Conservation (phyloP, 1,139 yeast species). For the Magnusiomyces ingens region DNA sequence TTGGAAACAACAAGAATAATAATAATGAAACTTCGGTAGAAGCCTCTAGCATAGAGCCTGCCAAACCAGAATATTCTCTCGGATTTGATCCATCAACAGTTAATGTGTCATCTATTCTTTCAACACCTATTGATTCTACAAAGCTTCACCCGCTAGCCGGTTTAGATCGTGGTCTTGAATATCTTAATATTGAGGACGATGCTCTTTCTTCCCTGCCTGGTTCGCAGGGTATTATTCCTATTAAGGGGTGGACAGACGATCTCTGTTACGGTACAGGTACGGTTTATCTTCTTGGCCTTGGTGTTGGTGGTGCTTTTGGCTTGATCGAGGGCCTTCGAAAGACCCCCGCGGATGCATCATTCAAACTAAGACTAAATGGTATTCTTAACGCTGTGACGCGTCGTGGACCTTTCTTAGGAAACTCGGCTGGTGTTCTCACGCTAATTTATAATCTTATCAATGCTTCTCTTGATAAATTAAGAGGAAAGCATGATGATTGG, state of each 20-base stretch:
- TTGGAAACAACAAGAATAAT: background rate
- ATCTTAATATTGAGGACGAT: slow-evolving; percentile 83
- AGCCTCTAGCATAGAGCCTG: background rate
- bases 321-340: slow-evolving; percentile 74
- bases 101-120: slow-evolving; percentile 59
- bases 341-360: slow-evolving; percentile 66
- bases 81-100: slow-evolving; percentile 62
- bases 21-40: background rate
- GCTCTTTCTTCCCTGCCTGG: slow-evolving; percentile 70
- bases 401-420: slow-evolving; percentile 93
- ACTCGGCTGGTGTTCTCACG: slow-evolving; percentile 91
- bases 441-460: slow-evolving; percentile 80
- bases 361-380: slow-evolving; percentile 78
- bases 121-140: slow-evolving; percentile 63
- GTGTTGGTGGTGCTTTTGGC: slow-evolving; percentile 85
- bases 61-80: slow-evolving; percentile 15
- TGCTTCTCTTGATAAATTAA: slow-evolving; percentile 62
- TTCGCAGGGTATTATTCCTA: slow-evolving; percentile 82
- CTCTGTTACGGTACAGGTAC: slow-evolving; percentile 97
- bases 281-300: slow-evolving; percentile 74
- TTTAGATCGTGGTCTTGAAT: slow-evolving; percentile 76
- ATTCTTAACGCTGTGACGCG: slow-evolving; percentile 86
- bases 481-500: slow-evolving; percentile 82
- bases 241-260: slow-evolving; percentile 96
- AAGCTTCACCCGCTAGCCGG: slow-evolving; percentile 92